Conservation (phyloP, 257 asterid species). For the Phtheirospermum japonicum region DNA sequence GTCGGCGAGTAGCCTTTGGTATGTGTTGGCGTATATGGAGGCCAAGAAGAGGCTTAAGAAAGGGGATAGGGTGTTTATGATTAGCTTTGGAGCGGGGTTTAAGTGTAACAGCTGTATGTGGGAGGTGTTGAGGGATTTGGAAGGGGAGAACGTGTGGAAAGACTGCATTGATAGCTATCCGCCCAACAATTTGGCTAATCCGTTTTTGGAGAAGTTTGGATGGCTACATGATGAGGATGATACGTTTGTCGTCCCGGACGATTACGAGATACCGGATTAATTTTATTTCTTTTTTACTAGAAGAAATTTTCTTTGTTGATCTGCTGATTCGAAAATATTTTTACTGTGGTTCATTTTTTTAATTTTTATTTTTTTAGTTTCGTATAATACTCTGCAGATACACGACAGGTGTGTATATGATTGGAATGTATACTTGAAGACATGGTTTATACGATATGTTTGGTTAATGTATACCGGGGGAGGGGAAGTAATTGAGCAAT, state of each 20-base stretch:
- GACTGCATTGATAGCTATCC: conserved; percentile 62
- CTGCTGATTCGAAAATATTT: too few species aligned
- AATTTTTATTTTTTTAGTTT: background rate
- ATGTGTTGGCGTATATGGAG: conserved; percentile 86
- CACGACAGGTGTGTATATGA: background rate
- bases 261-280: conserved; percentile 57
- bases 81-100: conserved; percentile 90
- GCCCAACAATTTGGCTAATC: conserved; percentile 46
- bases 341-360: too few species aligned
- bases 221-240: conserved; percentile 71
- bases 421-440: background rate
- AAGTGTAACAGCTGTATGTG: conserved; percentile 91
- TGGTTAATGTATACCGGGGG: too few species aligned
- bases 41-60: conserved; percentile 70
- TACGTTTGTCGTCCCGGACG: conserved; percentile 54
- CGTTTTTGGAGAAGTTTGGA: conserved; percentile 75
- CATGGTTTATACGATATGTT: background rate
- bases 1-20: conserved; percentile 90
- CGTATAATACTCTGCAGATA: background rate
- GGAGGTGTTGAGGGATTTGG: conserved; percentile 82
- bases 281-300: too few species aligned
- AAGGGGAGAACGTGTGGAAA: conserved; percentile 58
- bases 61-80: conserved; percentile 77
- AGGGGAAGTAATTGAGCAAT: too few species aligned
- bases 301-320: too few species aligned